Percentiles rank a stretch among this genome's conserved stretches.
Evolutionary conservation across 2,329 filamentous ascomycete species (phyloP).

Genomic region (Pseudopyrenochaeta lycopersici): DNA sequence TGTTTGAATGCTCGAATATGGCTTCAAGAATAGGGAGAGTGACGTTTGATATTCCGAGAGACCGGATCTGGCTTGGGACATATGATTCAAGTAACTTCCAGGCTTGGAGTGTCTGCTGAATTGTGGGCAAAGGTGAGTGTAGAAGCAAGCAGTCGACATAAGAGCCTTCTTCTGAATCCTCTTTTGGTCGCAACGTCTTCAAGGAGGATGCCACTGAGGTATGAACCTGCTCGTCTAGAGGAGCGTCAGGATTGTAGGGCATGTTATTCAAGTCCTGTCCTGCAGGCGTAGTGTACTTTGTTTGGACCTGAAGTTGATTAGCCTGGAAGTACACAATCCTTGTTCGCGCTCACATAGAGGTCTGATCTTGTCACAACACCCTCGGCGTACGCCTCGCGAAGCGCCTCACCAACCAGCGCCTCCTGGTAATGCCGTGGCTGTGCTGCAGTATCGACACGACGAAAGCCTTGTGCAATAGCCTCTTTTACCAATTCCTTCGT

Average conservation of each 20-base stretch:
- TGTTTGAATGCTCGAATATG: slow-evolving; percentile 57
- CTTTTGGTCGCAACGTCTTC: slow-evolving; percentile 60
- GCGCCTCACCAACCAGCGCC: slow-evolving; percentile 71
- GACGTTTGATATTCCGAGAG: slow-evolving; percentile 81
- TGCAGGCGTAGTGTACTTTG: slow-evolving; percentile 76
- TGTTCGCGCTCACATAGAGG: slow-evolving; percentile 65
- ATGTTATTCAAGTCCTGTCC: slow-evolving; percentile 69
- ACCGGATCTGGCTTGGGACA: slow-evolving; percentile 70
- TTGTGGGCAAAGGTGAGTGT: slow-evolving; percentile 63
- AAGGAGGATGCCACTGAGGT: slow-evolving; percentile 74
- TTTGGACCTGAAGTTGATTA: slow-evolving; percentile 68
- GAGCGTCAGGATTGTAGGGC: slow-evolving; percentile 68
- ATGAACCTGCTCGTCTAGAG: slow-evolving; percentile 71
- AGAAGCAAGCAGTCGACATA: slow-evolving; percentile 69
- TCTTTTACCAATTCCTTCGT: slow-evolving; percentile 73
- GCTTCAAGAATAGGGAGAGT: slow-evolving; percentile 64
- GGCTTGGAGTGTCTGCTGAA: slow-evolving; percentile 66
- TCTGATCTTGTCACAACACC: slow-evolving; percentile 67
- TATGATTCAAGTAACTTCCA: slow-evolving; percentile 74
- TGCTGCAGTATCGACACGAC: slow-evolving; percentile 78
- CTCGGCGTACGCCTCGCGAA: slow-evolving; percentile 68
- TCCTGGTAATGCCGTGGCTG: slow-evolving; percentile 84
- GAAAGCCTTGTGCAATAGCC: slow-evolving; percentile 75
- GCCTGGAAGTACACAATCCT: background rate
- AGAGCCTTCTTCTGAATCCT: slow-evolving; percentile 46